phyloP scores from a whole-genome alignment of 73 alveolate genomes.

The Symbiodinium pilosum region DNA sequence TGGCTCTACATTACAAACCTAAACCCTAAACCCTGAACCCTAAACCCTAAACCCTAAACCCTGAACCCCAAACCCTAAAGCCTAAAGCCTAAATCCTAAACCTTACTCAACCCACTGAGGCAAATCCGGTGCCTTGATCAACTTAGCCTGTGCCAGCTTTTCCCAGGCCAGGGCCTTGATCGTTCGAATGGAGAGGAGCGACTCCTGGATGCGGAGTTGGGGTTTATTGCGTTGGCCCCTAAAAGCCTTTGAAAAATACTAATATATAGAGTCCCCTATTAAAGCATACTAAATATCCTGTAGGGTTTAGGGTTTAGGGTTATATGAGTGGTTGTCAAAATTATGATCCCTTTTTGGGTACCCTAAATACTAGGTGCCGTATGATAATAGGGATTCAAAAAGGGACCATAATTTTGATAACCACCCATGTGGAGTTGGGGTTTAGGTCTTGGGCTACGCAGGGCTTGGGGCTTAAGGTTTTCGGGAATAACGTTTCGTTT shows the following conservation, averaged over 20 bases:
- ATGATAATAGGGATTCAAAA: too few relatives aligned
- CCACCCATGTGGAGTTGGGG: too few relatives aligned
- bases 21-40: background rate
- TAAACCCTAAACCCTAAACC: background rate
- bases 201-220: background rate
- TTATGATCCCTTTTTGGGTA: too few relatives aligned
- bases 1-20: background rate
- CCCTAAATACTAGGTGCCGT: too few relatives aligned
- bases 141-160: slow-evolving; percentile 41
- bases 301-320: slow-evolving; percentile 5
- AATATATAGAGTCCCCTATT: too few relatives aligned
- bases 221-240: background rate
- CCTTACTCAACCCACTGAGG: too few relatives aligned
- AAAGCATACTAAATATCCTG: too few relatives aligned
- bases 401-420: too few relatives aligned
- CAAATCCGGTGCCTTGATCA: slow-evolving; percentile 8
- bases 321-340: too few relatives aligned
- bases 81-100: background rate
- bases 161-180: slow-evolving; percentile 92
- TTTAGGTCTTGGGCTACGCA: background rate
- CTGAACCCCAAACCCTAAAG: background rate
- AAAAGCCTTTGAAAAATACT: too few relatives aligned
- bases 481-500: background rate
- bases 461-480: background rate
- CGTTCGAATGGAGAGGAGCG: slow-evolving; percentile 69